Conservation (phyloP, 176 grass and related monocot species). For the Tillandsia fasciculata region DNA sequence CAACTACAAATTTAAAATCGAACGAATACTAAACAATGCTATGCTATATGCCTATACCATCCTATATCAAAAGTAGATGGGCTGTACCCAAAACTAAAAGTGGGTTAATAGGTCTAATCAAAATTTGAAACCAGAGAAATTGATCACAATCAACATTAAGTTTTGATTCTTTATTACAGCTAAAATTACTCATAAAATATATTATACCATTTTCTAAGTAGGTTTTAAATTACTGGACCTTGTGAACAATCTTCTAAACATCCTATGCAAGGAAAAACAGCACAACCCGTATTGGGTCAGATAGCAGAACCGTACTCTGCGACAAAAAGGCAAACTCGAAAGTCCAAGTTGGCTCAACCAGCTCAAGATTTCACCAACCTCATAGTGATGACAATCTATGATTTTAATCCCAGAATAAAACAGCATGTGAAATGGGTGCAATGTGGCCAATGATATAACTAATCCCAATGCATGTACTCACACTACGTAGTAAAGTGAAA, state of each 20-base stretch:
- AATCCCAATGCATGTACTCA: conserved; percentile 22
- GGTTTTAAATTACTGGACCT: not conserved
- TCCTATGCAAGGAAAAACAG: not conserved
- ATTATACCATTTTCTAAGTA: not conserved
- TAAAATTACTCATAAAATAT: no score
- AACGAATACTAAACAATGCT: no score
- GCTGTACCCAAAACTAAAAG: not conserved
- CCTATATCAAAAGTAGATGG: no score
- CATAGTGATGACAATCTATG: no score
- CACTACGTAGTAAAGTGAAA: conserved; percentile 9
- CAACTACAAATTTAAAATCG: no score
- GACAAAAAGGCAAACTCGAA: not conserved
- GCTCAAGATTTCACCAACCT: no score
- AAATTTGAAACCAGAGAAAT: no score
- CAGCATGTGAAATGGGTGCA: conserved; percentile 21
- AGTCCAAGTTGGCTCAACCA: not conserved
- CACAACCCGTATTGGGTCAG: not conserved
- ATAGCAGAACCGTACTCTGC: not conserved
- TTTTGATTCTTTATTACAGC: no score
- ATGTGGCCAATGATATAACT: conserved; percentile 10
- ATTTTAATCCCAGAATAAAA: conserved; percentile 6
- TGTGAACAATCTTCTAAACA: not conserved
- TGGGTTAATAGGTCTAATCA: not conserved
- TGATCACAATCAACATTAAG: no score
- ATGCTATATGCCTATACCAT: no score